Conservation (phyloP, 108 stramenopile genomes). For the Phaeodactylum tricornutum region DNA sequence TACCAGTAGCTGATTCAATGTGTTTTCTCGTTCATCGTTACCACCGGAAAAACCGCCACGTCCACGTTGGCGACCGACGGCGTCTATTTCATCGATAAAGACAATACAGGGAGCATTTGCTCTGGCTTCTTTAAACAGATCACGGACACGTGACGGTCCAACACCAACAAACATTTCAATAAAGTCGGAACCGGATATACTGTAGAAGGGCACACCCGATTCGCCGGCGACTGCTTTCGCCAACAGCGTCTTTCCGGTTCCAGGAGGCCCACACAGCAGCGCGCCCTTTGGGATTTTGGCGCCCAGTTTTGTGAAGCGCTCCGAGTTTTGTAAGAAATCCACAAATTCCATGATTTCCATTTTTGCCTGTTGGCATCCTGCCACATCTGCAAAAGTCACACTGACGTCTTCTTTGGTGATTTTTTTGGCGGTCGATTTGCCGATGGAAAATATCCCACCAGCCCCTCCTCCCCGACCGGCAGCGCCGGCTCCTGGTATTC, state of each 20-base stretch:
- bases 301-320: slow-evolving; percentile 86
- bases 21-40: slow-evolving; percentile 86
- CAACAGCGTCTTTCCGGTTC: slow-evolving; percentile 94
- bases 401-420: slow-evolving; percentile 77
- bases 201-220: slow-evolving; percentile 90
- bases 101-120: slow-evolving; percentile 91
- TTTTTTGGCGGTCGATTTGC: slow-evolving; percentile 83
- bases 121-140: slow-evolving; percentile 89
- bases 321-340: slow-evolving; percentile 87
- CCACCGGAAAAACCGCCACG: slow-evolving; percentile 63
- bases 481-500: slow-evolving; percentile 52
- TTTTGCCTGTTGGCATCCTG: slow-evolving; percentile 98
- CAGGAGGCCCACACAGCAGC: slow-evolving; percentile 88
- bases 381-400: slow-evolving; percentile 93
- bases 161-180: slow-evolving; percentile 93
- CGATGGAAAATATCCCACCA: slow-evolving; percentile 63
- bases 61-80: slow-evolving; percentile 86
- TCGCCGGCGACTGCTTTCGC: slow-evolving; percentile 99
- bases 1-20: slow-evolving; percentile 90
- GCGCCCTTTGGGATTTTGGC: slow-evolving; percentile 98
- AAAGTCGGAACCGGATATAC: slow-evolving; percentile 85
- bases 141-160: slow-evolving; percentile 90
- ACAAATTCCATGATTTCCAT: slow-evolving; percentile 99
- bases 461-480: slow-evolving; percentile 30
- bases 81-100: slow-evolving; percentile 99